Conservation (phyloP, 2,329 filamentous ascomycete genomes). For the Alternaria triticina region DNA sequence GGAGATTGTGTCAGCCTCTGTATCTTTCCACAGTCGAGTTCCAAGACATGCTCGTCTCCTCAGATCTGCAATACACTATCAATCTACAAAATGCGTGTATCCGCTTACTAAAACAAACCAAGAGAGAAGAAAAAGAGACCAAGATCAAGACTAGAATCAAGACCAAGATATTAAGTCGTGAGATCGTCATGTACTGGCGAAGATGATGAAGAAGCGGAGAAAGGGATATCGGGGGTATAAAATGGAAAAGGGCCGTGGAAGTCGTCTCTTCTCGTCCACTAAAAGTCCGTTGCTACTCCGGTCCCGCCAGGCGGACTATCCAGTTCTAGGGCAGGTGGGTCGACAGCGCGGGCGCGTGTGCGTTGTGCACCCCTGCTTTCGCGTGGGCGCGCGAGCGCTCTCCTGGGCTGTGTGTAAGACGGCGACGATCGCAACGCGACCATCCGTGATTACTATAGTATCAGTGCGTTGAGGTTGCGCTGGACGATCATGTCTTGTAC, state of each 20-base stretch:
- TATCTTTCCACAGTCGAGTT: constrained; percentile 8
- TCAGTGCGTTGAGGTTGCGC: constrained; percentile 58
- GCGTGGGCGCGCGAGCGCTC: constrained; percentile 1
- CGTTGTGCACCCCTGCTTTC: not conserved
- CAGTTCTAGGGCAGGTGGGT: constrained; percentile 1
- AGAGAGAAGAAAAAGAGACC: not conserved
- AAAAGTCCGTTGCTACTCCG: constrained; percentile 3
- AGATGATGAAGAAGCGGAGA: constrained; percentile 22
- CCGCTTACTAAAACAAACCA: constrained; percentile 8
- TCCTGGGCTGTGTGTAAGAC: not conserved
- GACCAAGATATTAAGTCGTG: constrained; percentile 24
- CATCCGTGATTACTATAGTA: constrained; percentile 41
- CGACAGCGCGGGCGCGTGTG: constrained; percentile 3
- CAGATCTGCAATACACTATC: constrained; percentile 4
- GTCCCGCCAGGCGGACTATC: not conserved
- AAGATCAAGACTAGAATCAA: constrained; percentile 2
- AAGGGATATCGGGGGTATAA: constrained; percentile 39
- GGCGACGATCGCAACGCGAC: not conserved
- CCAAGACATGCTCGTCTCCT: constrained; percentile 5
- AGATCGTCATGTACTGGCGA: constrained; percentile 27
- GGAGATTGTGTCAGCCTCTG: not conserved
- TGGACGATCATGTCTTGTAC: constrained; percentile 63
- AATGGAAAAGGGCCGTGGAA: constrained; percentile 21
- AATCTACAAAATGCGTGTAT: constrained; percentile 12
- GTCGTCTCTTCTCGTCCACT: constrained; percentile 10